Evolutionary conservation across 2,329 filamentous ascomycete genomes (phyloP).

Genomic region (Trichoderma oligosporum): DNA sequence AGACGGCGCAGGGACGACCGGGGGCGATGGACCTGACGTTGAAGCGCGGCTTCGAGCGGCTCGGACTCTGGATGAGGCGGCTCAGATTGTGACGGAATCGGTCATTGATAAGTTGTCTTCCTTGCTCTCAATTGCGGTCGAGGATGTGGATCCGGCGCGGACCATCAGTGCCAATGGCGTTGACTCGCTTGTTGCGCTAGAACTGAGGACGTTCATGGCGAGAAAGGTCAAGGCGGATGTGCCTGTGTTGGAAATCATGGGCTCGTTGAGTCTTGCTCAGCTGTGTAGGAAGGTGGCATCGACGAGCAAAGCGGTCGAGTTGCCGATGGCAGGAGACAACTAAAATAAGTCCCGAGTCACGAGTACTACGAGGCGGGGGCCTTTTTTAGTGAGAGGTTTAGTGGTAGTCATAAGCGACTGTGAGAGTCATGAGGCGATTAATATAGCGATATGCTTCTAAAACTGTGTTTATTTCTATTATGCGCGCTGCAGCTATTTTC

Average conservation of each 20-base stretch:
- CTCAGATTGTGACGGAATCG: conserved; percentile 1
- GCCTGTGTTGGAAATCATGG: conserved; percentile 26
- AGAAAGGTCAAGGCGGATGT: conserved; percentile 27
- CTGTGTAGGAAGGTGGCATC: background rate
- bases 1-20: background rate
- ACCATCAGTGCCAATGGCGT: conserved; percentile 26
- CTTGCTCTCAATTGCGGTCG: conserved; percentile 15
- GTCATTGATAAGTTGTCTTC: conserved; percentile 8
- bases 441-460: too few relatives aligned
- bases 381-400: too few relatives aligned
- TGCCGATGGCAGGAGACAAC: background rate
- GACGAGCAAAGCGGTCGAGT: background rate
- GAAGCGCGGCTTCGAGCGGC: conserved; percentile 6
- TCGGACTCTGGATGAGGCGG: conserved; percentile 4
- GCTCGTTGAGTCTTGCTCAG: conserved; percentile 3
- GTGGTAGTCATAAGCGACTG: too few relatives aligned
- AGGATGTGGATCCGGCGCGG: conserved; percentile 25
- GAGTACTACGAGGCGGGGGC: too few relatives aligned
- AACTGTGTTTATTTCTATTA: too few relatives aligned
- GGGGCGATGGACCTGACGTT: background rate
- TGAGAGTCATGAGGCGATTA: too few relatives aligned
- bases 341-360: too few relatives aligned
- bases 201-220: conserved; percentile 28
- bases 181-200: conserved; percentile 29
- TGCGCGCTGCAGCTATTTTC: too few relatives aligned